A percentile compares a stretch with the other conserved stretches of the same genome.
These are phyloP conservation scores for Colletotrichum tropicicola DNA, from an alignment of 2,329 filamentous ascomycete genomes.

Conservation along the genomic window DNA sequence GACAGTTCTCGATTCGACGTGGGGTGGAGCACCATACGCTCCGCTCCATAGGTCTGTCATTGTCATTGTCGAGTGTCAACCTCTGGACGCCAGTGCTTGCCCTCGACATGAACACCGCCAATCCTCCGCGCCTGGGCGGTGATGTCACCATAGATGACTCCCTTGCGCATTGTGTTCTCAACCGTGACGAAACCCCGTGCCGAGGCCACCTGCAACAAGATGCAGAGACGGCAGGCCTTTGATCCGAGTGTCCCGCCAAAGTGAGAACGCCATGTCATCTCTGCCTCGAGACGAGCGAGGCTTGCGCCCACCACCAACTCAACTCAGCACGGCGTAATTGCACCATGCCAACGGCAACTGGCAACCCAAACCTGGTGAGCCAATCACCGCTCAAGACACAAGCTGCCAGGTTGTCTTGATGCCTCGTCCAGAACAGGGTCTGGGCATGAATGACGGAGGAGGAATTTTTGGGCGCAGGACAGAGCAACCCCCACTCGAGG, in stretches of 20 bases:
- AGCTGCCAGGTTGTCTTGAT: conserved; percentile 4
- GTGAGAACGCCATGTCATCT: conserved; percentile 8
- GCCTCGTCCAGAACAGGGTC: conserved; percentile 8
- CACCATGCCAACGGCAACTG: conserved; percentile 10
- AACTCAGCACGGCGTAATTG: neutral
- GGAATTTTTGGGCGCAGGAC: conserved; percentile 6
- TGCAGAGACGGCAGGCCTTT: conserved; percentile 2
- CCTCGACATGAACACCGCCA: neutral
- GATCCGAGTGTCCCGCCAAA: conserved; percentile 12
- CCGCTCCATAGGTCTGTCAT: conserved; percentile 8
- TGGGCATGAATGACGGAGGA: conserved; percentile 19
- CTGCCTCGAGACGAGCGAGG: conserved; percentile 17
- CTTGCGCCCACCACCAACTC: neutral
- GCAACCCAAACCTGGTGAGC: neutral
- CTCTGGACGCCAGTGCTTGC: neutral
- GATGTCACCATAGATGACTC: conserved; percentile 11
- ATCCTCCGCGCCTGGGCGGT: neutral
- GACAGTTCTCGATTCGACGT: neutral
- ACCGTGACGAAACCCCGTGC: conserved; percentile 12
- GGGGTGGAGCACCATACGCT: conserved; percentile 9
- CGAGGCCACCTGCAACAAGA: neutral
- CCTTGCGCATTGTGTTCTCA: neutral
- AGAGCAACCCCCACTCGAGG: conserved; percentile 8
- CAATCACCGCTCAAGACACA: conserved; percentile 3
- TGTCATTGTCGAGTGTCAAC: neutral